Percentiles rank a stretch among this genome's conserved stretches.
These are phyloP conservation scores for Roridomyces roridus DNA, from an alignment of 768 basidiomycete species.

Conservation along the genomic window DNA sequence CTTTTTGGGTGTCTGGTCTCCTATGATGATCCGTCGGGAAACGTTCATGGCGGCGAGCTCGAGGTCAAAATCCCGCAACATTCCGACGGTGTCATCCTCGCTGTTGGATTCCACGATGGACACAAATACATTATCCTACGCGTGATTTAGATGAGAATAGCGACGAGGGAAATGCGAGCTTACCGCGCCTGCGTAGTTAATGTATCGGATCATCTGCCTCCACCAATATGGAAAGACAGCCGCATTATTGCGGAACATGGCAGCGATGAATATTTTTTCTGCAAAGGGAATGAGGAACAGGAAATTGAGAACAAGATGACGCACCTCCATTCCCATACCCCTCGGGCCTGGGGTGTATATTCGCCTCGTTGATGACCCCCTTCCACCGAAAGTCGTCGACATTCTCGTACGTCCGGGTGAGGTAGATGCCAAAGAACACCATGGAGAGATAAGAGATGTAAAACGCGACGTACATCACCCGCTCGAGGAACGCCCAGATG, in stretches of 20 bases:
- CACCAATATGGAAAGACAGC: conserved; percentile 46
- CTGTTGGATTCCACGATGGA: conserved; percentile 35
- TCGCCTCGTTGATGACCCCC: background rate
- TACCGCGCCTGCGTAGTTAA: conserved; percentile 41
- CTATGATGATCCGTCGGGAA: conserved; percentile 35
- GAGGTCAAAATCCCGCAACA: conserved; percentile 33
- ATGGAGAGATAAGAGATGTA: background rate
- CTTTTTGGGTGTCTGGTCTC: too few relatives aligned
- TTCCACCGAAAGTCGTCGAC: conserved; percentile 5
- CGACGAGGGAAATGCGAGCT: background rate
- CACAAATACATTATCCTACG: conserved; percentile 40
- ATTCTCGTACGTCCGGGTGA: conserved; percentile 3
- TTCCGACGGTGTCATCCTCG: conserved; percentile 34
- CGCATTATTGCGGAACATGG: conserved; percentile 47
- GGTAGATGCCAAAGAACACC: background rate
- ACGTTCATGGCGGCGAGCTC: conserved; percentile 32
- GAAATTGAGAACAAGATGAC: background rate
- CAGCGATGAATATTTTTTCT: conserved; percentile 45
- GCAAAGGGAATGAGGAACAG: background rate
- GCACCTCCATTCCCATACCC: conserved; percentile 15
- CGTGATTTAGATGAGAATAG: background rate
- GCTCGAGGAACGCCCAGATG: too few relatives aligned
- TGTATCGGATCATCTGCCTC: conserved; percentile 36
- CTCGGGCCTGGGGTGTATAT: background rate
- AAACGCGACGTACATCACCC: too few relatives aligned